phyloP scores from a whole-genome alignment of 2,329 filamentous ascomycete species.

The Conoideocrella luteorostrata region DNA sequence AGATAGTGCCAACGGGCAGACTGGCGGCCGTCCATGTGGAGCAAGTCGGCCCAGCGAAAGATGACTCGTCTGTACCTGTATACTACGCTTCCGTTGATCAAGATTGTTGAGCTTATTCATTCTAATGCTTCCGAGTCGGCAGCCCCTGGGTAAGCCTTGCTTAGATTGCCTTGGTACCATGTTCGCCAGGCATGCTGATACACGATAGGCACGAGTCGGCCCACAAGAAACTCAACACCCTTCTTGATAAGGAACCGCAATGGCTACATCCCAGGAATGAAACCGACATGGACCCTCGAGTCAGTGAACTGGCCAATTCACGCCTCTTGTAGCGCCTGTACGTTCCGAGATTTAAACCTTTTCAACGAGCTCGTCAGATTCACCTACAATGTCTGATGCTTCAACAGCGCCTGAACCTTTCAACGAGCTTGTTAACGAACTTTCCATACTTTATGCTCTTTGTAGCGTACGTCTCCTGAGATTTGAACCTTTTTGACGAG shows the following conservation, averaged over 20 bases:
- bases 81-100: constrained; percentile 44
- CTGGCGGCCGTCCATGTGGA: constrained; percentile 54
- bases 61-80: constrained; percentile 51
- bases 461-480: no score
- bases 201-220: constrained; percentile 46
- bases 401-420: no score
- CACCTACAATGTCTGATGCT: no score
- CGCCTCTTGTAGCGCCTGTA: no score
- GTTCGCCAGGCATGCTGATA: not conserved
- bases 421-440: no score
- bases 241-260: constrained; percentile 53
- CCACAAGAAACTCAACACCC: constrained; percentile 50
- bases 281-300: constrained; percentile 45
- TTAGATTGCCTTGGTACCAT: not conserved
- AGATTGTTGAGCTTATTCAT: constrained; percentile 43
- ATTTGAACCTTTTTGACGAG: no score
- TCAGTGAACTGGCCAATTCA: constrained; percentile 37
- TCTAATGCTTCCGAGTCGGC: constrained; percentile 31
- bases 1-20: constrained; percentile 12
- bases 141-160: constrained; percentile 39
- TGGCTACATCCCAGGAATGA: constrained; percentile 48
- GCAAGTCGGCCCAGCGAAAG: constrained; percentile 43
- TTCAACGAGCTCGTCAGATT: no score
- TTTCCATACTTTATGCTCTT: no score
- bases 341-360: no score